phyloP scores from a whole-genome alignment of 768 basidiomycete genomes.

The Xerocomus brunneocitrinus region DNA sequence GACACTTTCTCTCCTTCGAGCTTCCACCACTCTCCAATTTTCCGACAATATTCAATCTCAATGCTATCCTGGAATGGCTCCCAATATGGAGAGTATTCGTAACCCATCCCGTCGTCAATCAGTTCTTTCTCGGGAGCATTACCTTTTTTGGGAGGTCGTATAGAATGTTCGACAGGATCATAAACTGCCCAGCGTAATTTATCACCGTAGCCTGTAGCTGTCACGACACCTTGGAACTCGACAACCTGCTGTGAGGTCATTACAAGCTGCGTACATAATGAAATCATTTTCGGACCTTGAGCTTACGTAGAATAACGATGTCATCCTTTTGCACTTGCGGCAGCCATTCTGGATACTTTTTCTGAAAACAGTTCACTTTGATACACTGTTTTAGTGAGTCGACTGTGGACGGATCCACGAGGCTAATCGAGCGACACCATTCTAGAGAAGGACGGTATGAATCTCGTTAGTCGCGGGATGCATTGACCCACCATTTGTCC shows the following conservation, averaged over 20 bases:
- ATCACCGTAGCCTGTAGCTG: constrained; percentile 44
- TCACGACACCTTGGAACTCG: constrained; percentile 25
- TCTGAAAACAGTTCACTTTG: constrained; percentile 50
- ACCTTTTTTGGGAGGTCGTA: constrained; percentile 37
- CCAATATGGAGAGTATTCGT: constrained; percentile 43
- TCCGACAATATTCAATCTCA: constrained; percentile 41
- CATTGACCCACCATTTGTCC: constrained; percentile 25
- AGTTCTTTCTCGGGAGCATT: constrained; percentile 33
- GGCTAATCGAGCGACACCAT: constrained; percentile 37
- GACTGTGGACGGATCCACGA: constrained; percentile 51
- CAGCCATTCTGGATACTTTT: constrained; percentile 43
- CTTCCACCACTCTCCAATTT: constrained; percentile 51
- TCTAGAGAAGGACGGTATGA: constrained; percentile 34
- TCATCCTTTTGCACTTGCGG: constrained; percentile 47
- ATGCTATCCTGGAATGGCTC: constrained; percentile 30
- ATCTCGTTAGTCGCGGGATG: background rate
- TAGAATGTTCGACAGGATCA: constrained; percentile 34
- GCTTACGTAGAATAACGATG: constrained; percentile 44
- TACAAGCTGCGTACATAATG: background rate
- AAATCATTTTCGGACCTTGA: constrained; percentile 39
- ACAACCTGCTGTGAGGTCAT: constrained; percentile 27
- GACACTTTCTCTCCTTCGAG: constrained; percentile 17
- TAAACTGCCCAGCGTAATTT: constrained; percentile 55
- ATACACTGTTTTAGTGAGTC: constrained; percentile 24
- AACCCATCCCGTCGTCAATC: constrained; percentile 35